Evolutionary conservation across 805 yeast species (phyloP).

Genomic region (Kodamaea fukazawae): DNA sequence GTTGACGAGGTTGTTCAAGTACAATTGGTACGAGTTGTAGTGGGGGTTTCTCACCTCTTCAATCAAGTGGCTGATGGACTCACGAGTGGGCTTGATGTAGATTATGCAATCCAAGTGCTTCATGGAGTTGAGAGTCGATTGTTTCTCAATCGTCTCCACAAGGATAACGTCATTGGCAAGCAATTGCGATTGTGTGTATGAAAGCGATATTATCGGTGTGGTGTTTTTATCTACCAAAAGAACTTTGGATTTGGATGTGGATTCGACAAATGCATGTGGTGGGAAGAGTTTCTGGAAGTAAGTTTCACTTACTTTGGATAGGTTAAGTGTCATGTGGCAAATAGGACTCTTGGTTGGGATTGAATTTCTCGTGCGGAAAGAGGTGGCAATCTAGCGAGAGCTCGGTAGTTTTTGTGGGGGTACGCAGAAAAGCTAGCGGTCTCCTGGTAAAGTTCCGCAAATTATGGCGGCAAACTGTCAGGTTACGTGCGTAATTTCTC

Average conservation of each 20-base stretch:
- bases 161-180: conserved; percentile 81
- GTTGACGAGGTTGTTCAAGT: conserved; percentile 70
- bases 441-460: too few relatives aligned
- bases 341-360: too few relatives aligned
- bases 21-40: conserved; percentile 73
- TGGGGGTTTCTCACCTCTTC: conserved; percentile 76
- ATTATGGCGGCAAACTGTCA: too few relatives aligned
- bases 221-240: conserved; percentile 77
- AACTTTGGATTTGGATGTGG: conserved; percentile 55
- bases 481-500: too few relatives aligned
- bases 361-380: too few relatives aligned
- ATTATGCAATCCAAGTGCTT: conserved; percentile 75
- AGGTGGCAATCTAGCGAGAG: too few relatives aligned
- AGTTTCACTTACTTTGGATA: conserved; percentile 26
- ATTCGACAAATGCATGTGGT: conserved; percentile 12
- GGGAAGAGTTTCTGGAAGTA: conserved; percentile 32
- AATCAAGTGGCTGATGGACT: conserved; percentile 56
- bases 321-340: conserved; percentile 25
- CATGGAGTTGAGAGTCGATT: conserved; percentile 63
- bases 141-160: conserved; percentile 55
- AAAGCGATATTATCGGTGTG: conserved; percentile 81
- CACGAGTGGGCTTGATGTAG: conserved; percentile 70
- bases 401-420: too few relatives aligned
- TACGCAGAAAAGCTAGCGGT: too few relatives aligned
- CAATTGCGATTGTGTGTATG: conserved; percentile 82